A percentile compares a stretch with the other conserved stretches of the same genome.
Conservation (phyloP, 2,329 filamentous ascomycete genomes). For the Elsinoe necatrix region DNA sequence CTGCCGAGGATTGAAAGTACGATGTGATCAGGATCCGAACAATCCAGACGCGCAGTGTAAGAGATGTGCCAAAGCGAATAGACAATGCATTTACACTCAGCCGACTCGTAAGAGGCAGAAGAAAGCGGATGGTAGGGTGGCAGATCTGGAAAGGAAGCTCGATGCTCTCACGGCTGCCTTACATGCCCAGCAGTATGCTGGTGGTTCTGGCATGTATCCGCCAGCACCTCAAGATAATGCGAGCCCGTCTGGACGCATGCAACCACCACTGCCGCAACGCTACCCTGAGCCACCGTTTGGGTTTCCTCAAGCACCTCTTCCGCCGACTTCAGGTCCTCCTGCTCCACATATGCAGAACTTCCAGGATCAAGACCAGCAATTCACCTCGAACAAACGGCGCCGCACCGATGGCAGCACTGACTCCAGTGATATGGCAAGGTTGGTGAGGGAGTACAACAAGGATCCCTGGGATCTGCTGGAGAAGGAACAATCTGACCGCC, state of each 20-base stretch:
- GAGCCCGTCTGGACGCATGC: background rate
- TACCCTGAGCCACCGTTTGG: background rate
- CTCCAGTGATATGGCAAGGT: background rate
- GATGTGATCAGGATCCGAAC: constrained; percentile 66
- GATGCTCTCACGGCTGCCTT: constrained; percentile 76
- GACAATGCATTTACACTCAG: constrained; percentile 67
- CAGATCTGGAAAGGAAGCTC: constrained; percentile 87
- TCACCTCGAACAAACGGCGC: background rate
- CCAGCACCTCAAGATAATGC: background rate
- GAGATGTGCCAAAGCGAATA: constrained; percentile 72
- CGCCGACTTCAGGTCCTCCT: background rate
- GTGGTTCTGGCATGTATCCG: background rate
- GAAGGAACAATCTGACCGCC: background rate
- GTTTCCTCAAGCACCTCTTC: background rate
- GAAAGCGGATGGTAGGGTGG: constrained; percentile 82
- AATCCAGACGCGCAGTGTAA: constrained; percentile 50
- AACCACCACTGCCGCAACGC: background rate
- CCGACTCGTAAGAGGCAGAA: constrained; percentile 74
- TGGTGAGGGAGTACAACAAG: background rate
- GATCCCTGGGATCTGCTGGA: constrained; percentile 4
- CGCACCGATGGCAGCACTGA: background rate
- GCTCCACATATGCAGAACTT: background rate
- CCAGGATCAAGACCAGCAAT: background rate
- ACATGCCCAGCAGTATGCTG: constrained; percentile 44
- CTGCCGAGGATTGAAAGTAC: constrained; percentile 51